Evolutionary conservation across 2,329 filamentous ascomycete species (phyloP).

Genomic region (Epichloe elymi): DNA sequence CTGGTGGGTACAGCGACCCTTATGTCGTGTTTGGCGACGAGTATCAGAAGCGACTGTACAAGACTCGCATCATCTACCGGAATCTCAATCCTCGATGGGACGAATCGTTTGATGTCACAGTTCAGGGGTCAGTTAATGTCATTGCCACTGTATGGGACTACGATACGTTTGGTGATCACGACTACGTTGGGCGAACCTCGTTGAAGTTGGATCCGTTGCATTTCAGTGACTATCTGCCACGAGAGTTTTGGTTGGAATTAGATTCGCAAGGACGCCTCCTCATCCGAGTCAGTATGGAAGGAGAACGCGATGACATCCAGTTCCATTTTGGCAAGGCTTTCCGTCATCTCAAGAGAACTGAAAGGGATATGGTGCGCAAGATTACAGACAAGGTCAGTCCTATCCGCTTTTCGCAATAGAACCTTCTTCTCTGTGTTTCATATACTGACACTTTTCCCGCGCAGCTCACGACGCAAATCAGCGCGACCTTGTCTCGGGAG

Average conservation of each 20-base stretch:
- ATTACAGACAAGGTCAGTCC: constrained; percentile 82
- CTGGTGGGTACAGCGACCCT: constrained; percentile 86
- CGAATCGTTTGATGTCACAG: constrained; percentile 91
- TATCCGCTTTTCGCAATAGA: background rate
- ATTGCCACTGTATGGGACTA: constrained; percentile 98
- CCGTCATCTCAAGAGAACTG: constrained; percentile 83
- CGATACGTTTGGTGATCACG: constrained; percentile 92
- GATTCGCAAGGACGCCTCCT: constrained; percentile 82
- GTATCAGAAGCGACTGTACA: constrained; percentile 90
- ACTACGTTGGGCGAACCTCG: constrained; percentile 93
- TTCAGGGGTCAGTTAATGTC: constrained; percentile 79
- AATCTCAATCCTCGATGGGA: constrained; percentile 95
- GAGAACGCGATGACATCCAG: constrained; percentile 93
- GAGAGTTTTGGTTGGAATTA: constrained; percentile 95
- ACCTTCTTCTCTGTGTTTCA: background rate
- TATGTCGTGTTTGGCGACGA: constrained; percentile 96
- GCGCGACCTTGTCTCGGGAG: constrained; percentile 70
- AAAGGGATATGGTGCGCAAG: constrained; percentile 94
- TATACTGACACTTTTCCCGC: background rate
- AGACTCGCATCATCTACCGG: constrained; percentile 82
- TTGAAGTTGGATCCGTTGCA: constrained; percentile 96
- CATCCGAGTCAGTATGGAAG: constrained; percentile 94
- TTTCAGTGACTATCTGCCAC: constrained; percentile 88
- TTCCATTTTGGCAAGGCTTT: constrained; percentile 98
- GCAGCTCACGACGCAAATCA: constrained; percentile 85